These are phyloP conservation scores for Uncinocarpus reesii DNA, from an alignment of 2,329 filamentous ascomycete genomes.

Conservation along the genomic window DNA sequence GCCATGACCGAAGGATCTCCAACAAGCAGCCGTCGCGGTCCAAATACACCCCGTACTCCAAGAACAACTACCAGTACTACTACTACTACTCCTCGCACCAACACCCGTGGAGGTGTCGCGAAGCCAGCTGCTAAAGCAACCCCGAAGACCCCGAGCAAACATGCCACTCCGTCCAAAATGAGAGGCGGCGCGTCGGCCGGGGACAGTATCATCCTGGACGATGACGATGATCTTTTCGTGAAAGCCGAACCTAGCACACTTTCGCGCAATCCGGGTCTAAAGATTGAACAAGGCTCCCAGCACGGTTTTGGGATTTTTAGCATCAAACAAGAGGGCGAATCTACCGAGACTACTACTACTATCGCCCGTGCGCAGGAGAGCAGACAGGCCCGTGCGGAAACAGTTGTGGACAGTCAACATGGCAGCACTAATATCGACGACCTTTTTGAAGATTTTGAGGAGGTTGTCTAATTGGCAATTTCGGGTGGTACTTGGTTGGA, in stretches of 20 bases:
- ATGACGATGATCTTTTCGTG: conserved; percentile 10
- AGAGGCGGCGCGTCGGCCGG: neutral
- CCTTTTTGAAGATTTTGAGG: neutral
- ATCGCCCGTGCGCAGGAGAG: neutral
- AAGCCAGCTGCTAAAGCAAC: neutral
- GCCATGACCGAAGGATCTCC: conserved; percentile 23
- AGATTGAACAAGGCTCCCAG: neutral
- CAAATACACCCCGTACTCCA: neutral
- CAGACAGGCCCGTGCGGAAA: neutral
- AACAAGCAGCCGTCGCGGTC: conserved; percentile 13
- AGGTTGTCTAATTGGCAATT: neutral
- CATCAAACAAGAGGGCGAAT: neutral
- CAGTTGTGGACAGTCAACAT: neutral
- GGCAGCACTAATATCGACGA: neutral
- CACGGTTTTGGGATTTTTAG: neutral
- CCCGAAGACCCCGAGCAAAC: neutral
- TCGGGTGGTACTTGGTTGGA: neutral
- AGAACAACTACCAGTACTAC: neutral
- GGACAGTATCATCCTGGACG: conserved; percentile 11
- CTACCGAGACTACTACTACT: neutral
- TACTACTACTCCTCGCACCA: conserved; percentile 1
- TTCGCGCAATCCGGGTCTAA: neutral
- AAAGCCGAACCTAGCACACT: neutral
- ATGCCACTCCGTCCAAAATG: conserved; percentile 7
- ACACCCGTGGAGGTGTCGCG: neutral